A percentile compares a stretch with the other conserved stretches of the same genome.
phyloP scores from a whole-genome alignment of 805 yeast genomes.

The Candida oleophila region DNA sequence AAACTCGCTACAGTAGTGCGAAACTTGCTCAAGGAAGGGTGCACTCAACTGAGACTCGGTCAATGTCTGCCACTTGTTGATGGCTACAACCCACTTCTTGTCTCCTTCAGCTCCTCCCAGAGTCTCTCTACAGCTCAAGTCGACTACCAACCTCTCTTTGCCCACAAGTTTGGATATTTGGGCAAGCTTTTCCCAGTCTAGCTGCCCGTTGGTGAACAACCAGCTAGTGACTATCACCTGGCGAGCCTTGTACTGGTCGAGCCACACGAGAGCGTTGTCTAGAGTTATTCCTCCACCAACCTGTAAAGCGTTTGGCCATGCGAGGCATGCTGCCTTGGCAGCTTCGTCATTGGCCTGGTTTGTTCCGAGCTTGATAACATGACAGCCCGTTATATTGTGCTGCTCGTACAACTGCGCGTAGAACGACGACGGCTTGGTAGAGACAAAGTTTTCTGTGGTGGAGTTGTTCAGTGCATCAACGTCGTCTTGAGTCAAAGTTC shows the following conservation, averaged over 20 bases:
- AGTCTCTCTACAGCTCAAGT: conserved; percentile 73
- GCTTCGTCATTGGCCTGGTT: conserved; percentile 75
- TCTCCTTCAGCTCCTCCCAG: conserved; percentile 16
- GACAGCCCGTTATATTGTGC: conserved; percentile 69
- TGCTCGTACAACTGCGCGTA: conserved; percentile 70
- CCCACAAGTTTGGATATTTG: conserved; percentile 59
- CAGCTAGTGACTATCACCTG: conserved; percentile 93
- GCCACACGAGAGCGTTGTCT: conserved; percentile 75
- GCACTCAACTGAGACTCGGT: conserved; percentile 61
- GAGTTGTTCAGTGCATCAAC: conserved; percentile 11
- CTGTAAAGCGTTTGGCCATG: conserved; percentile 77
- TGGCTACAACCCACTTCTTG: conserved; percentile 86
- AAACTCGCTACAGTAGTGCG: conserved; percentile 78
- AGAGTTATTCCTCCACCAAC: conserved; percentile 91
- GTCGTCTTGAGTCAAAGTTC: conserved; percentile 66
- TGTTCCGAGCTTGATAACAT: conserved; percentile 88
- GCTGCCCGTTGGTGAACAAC: conserved; percentile 66
- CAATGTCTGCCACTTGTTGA: conserved; percentile 94
- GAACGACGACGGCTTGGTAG: conserved; percentile 68
- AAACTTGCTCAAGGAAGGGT: conserved; percentile 52
- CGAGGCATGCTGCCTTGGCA: conserved; percentile 68
- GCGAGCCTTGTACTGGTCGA: conserved; percentile 65
- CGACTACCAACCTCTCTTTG: conserved; percentile 69
- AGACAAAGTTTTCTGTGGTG: conserved; percentile 67
- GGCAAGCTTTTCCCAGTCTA: conserved; percentile 51